Percentiles rank a stretch among this genome's conserved stretches.
phyloP scores from a whole-genome alignment of 192 early-diverging fungal species.

The Allomyces arbusculus region DNA sequence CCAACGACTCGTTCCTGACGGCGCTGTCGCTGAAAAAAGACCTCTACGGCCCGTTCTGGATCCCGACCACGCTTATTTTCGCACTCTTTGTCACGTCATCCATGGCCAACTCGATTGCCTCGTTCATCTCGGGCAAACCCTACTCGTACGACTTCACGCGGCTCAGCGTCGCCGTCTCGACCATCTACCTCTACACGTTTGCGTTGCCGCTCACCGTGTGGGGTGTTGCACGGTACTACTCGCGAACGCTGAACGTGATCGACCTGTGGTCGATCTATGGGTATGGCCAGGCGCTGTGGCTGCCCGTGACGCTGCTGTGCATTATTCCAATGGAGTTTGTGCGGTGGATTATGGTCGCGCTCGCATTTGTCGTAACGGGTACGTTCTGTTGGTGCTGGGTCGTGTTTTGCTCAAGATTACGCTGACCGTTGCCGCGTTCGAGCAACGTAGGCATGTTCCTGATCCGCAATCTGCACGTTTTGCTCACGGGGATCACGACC shows the following conservation, averaged over 20 bases:
- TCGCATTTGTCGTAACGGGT: slow-evolving; percentile 49
- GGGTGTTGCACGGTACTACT: slow-evolving; percentile 65
- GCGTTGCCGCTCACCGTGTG: slow-evolving; percentile 53
- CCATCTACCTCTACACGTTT: slow-evolving; percentile 65
- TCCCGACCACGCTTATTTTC: slow-evolving; percentile 90
- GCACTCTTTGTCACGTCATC: slow-evolving; percentile 83
- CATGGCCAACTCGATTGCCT: slow-evolving; percentile 63
- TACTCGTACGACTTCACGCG: slow-evolving; percentile 61
- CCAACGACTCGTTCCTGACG: slow-evolving; percentile 60
- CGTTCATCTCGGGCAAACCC: slow-evolving; percentile 27
- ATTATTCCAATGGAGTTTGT: slow-evolving; percentile 10
- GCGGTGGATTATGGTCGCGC: slow-evolving; percentile 63
- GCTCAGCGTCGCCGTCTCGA: slow-evolving; percentile 57
- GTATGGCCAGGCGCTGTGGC: slow-evolving; percentile 80
- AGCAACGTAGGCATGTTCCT: slow-evolving; percentile 20
- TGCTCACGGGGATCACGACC: slow-evolving; percentile 45
- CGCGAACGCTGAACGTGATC: slow-evolving; percentile 58
- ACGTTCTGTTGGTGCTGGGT: too few relatives aligned
- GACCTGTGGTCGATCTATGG: slow-evolving; percentile 76
- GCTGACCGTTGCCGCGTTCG: too few relatives aligned
- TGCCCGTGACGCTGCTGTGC: slow-evolving; percentile 44
- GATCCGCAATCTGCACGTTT: slow-evolving; percentile 31
- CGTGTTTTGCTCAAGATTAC: too few relatives aligned
- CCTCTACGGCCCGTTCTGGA: slow-evolving; percentile 97
- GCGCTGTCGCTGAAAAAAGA: slow-evolving; percentile 69